Evolutionary conservation across 441 rosid genomes (phyloP), one percentile per base, ranked within the genome.

Genomic region (Populus hybrid): DNA sequence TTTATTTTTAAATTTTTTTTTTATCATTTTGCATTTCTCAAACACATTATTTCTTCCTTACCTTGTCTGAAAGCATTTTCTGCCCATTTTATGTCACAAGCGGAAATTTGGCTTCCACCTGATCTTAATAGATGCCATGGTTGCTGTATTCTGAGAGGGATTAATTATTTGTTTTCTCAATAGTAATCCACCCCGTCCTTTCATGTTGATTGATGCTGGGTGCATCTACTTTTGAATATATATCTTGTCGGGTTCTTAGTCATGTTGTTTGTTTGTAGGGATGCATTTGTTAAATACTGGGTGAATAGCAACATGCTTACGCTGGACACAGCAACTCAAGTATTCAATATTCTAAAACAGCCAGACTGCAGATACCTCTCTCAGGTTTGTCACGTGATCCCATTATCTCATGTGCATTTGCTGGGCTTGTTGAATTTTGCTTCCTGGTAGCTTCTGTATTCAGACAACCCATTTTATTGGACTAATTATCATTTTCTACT

Each of bases 271-370:
- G 9, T 21, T 71, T 79, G 77, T 78, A 97, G 99, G 88, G 95
- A 91, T 72, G 92, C 91, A 16, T 93, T 97, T 86, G 81, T 89
- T 85, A 88, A 89, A 81, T 97, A 89, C 80, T 97, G 97, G 99
- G 75, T 94, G 84, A 87, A 88, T 64, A 89, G 93, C 18, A 91
- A 88, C 84, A 86, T 94, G 91, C 86, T 97, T 85, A 89, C 92
- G 18, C 80, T 88, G 98, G 98, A 93, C 84, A 79, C 84, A 78
- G 89, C 94, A 12, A 91, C 97, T 77, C 93, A 92, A 83, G 81
- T 92, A 50, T 97, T 75, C 83, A 88, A 84, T 80, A 89, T 93
- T 84, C 81, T 97, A 69, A 97, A 93, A 86, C 94, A 89, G 82
- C 86, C 89, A 69, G 90, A 91, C 74, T 84, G 84, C 84, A 89